Conservation (phyloP, 768 basidiomycete species). For the Imleria badia region DNA sequence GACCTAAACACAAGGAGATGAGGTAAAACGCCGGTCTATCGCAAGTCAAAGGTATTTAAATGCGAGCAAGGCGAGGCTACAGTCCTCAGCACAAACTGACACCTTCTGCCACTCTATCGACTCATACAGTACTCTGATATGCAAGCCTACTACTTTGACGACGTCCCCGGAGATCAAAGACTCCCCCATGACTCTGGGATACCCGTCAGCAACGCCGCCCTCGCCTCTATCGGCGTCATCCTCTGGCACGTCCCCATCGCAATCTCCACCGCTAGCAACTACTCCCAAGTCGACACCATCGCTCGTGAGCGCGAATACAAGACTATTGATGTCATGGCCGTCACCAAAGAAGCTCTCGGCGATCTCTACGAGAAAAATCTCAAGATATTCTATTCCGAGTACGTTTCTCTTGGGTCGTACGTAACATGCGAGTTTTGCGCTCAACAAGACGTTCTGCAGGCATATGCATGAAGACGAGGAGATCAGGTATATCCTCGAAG, state of each 20-base stretch:
- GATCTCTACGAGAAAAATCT: constrained; percentile 81
- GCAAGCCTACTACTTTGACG: constrained; percentile 77
- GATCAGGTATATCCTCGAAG: constrained; percentile 83
- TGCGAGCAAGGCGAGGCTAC: too few relatives aligned
- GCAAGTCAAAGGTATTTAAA: too few relatives aligned
- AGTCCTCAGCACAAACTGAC: too few relatives aligned
- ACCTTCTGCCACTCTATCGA: too few relatives aligned
- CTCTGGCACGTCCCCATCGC: constrained; percentile 68
- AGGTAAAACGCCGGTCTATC: too few relatives aligned
- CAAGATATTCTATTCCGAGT: constrained; percentile 84
- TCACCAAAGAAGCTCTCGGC: constrained; percentile 77
- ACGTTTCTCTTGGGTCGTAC: constrained; percentile 18
- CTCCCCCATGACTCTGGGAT: constrained; percentile 71
- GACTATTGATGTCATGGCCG: constrained; percentile 78
- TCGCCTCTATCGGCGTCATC: constrained; percentile 61
- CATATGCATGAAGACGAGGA: constrained; percentile 98
- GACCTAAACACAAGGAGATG: too few relatives aligned
- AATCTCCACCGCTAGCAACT: constrained; percentile 28
- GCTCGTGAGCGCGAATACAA: constrained; percentile 75
- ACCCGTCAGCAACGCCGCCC: constrained; percentile 48
- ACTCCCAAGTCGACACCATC: constrained; percentile 58
- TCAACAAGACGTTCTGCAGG: constrained; percentile 35
- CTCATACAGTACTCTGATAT: constrained; percentile 33
- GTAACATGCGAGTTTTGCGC: background rate
- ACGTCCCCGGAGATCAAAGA: constrained; percentile 78